Conservation (phyloP, 148 eudicot genomes). For the Cornus suecica region DNA sequence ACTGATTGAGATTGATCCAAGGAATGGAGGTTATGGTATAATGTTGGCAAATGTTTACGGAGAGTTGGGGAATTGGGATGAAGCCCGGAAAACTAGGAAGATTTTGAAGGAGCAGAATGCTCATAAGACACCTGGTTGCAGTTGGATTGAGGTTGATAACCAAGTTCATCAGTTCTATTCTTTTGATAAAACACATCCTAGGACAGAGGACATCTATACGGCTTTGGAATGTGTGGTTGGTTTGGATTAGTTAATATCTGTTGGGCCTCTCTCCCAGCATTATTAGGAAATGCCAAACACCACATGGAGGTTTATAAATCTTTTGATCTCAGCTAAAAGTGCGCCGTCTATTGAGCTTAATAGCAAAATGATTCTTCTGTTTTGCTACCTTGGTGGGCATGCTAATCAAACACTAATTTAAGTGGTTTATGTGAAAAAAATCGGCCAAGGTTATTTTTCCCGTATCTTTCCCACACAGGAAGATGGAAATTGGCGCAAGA, state of each 20-base stretch:
- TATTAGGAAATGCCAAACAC: background rate
- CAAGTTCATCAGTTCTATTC: conserved; percentile 62
- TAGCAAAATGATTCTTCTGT: background rate
- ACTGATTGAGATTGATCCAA: conserved; percentile 59
- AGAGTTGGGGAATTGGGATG: conserved; percentile 66
- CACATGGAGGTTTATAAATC: background rate
- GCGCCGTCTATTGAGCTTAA: background rate
- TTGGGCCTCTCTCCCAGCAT: background rate
- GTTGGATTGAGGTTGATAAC: conserved; percentile 78
- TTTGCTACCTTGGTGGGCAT: background rate
- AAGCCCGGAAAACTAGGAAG: conserved; percentile 49
- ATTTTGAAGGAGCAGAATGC: conserved; percentile 47
- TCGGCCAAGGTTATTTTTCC: background rate
- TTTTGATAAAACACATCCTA: conserved; percentile 58
- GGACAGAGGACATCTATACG: conserved; percentile 52
- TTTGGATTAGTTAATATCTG: conserved; percentile 11
- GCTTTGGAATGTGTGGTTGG: conserved; percentile 39
- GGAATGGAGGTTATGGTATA: conserved; percentile 60
- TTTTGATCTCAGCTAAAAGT: background rate
- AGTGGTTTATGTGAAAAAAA: background rate
- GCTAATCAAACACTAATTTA: background rate
- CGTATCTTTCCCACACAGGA: background rate
- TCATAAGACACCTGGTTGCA: conserved; percentile 69
- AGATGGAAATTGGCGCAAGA: background rate
- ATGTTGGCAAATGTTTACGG: conserved; percentile 73